A percentile compares a stretch with the other conserved stretches of the same genome.
Evolutionary conservation across 176 grass and related monocot genomes (phyloP).

Genomic region (Eragrostis nindensis): DNA sequence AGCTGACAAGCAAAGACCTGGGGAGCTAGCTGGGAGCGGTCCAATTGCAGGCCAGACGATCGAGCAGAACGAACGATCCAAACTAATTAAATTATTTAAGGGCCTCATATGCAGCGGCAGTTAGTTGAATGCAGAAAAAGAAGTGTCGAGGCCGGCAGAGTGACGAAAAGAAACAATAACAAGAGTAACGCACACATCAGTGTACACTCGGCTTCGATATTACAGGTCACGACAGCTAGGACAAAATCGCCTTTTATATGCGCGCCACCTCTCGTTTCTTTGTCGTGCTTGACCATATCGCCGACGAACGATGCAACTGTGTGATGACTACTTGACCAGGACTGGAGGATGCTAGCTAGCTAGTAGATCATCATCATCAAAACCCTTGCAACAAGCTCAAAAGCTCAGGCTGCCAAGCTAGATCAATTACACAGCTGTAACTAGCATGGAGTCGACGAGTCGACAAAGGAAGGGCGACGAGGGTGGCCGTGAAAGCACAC

Average conservation of each 20-base stretch:
- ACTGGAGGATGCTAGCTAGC: no score
- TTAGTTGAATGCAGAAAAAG: not conserved
- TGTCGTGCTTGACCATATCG: conserved; percentile 5
- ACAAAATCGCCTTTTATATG: not conserved
- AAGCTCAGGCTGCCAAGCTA: no score
- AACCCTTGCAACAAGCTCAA: conserved; percentile 22
- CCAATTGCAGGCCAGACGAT: not conserved
- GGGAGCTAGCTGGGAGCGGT: no score
- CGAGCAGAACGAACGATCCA: not conserved
- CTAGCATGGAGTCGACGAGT: not conserved
- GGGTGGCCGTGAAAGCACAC: not conserved
- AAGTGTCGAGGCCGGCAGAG: conserved; percentile 37
- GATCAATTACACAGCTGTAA: not conserved
- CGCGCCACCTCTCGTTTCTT: not conserved
- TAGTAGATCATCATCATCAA: not conserved
- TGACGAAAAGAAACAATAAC: conserved; percentile 26
- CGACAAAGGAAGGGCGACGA: conserved; percentile 20
- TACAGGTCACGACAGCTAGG: not conserved
- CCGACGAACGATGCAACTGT: no score
- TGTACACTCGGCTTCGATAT: not conserved
- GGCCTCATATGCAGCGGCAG: not conserved
- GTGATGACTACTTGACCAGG: no score
- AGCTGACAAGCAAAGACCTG: no score
- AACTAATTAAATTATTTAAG: not conserved
- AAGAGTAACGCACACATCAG: conserved; percentile 18